phyloP scores from a whole-genome alignment of 2,329 filamentous ascomycete species.

The Trichoderma aggressivum region DNA sequence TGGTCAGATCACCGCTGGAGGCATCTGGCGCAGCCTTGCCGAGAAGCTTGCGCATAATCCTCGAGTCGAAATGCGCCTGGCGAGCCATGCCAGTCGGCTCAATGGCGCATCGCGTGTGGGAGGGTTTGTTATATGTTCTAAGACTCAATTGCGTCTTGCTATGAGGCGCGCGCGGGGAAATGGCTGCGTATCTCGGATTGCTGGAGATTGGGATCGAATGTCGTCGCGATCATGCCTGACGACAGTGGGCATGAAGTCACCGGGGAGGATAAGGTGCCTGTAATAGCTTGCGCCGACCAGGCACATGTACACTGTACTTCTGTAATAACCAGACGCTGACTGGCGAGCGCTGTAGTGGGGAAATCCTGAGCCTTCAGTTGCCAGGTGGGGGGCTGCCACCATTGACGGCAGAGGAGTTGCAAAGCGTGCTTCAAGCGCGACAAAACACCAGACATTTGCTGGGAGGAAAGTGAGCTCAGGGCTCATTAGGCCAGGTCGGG shows the following conservation, averaged over 20 bases:
- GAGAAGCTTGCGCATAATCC: slow-evolving; percentile 59
- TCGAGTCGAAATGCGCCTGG: slow-evolving; percentile 38
- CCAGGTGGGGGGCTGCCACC: neutral
- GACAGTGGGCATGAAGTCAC: slow-evolving; percentile 3
- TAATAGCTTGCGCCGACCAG: neutral
- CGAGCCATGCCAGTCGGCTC: slow-evolving; percentile 32
- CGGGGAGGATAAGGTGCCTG: neutral
- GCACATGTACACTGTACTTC: neutral
- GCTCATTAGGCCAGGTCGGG: neutral
- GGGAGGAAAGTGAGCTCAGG: neutral
- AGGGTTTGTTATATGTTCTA: neutral
- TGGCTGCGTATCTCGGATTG: neutral
- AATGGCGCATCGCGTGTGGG: slow-evolving; percentile 13
- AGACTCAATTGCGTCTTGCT: neutral
- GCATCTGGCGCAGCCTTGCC: slow-evolving; percentile 51
- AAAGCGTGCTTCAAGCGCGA: neutral
- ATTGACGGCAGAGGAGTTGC: neutral
- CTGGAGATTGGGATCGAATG: neutral
- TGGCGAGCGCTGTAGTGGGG: neutral
- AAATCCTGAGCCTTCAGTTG: neutral
- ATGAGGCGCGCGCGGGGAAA: neutral
- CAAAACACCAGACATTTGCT: neutral
- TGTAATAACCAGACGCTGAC: neutral
- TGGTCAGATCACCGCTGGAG: slow-evolving; percentile 45
- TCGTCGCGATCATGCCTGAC: neutral